These are phyloP conservation scores for Alternaria novae-zelandiae DNA, from an alignment of 2,329 filamentous ascomycete species.

Conservation along the genomic window DNA sequence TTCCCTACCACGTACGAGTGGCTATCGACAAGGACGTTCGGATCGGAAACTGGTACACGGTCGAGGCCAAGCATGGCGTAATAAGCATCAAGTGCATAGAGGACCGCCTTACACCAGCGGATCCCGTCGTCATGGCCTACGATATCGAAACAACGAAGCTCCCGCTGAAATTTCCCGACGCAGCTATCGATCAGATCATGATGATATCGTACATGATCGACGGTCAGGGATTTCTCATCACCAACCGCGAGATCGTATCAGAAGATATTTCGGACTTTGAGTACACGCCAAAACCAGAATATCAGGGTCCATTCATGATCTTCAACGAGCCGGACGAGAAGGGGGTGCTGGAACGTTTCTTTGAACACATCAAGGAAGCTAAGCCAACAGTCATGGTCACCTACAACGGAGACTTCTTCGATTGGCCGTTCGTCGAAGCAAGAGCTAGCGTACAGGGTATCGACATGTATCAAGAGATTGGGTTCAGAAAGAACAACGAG, in stretches of 20 bases:
- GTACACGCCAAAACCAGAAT: conserved; percentile 96
- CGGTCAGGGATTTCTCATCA: conserved; percentile 96
- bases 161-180: conserved; percentile 95
- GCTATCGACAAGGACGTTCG: conserved; percentile 97
- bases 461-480: conserved; percentile 99
- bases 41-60: conserved; percentile 95
- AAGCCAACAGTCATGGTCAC: conserved; percentile 96
- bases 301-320: conserved; percentile 92
- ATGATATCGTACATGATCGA: conserved; percentile 99
- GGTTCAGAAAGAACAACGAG: conserved; percentile 92
- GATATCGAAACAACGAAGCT: conserved; percentile 98
- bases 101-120: conserved; percentile 85
- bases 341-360: conserved; percentile 85
- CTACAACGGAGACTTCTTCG: conserved; percentile 99
- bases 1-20: conserved; percentile 98
- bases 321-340: conserved; percentile 98
- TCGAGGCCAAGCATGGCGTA: conserved; percentile 90
- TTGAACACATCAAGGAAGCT: conserved; percentile 92
- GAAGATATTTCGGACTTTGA: conserved; percentile 98
- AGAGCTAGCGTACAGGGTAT: conserved; percentile 92
- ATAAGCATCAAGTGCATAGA: conserved; percentile 85
- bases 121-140: conserved; percentile 98
- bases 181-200: conserved; percentile 95
- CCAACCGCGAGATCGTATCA: conserved; percentile 95
- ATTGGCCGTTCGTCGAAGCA: conserved; percentile 98